Evolutionary conservation across 1,284 basidiomycete genomes (phyloP).

Genomic region (Tremellales sp.): DNA sequence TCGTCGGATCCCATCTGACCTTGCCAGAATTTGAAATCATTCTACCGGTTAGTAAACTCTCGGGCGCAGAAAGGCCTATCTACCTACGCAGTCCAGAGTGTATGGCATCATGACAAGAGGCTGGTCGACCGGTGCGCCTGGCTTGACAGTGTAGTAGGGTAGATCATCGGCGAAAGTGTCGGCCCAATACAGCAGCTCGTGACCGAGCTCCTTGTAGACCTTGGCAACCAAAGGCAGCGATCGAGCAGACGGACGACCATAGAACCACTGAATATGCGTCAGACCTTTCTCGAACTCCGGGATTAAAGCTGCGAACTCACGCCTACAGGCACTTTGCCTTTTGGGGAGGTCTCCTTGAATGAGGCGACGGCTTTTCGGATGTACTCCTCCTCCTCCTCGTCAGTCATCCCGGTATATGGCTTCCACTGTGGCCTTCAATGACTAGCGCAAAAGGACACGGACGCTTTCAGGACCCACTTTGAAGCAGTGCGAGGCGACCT

Average conservation of each 20-base stretch:
- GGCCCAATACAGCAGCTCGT: constrained; percentile 33
- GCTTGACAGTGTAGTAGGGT: constrained; percentile 29
- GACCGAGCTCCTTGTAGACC: constrained; percentile 38
- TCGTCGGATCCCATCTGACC: constrained; percentile 28
- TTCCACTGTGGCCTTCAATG: constrained; percentile 16
- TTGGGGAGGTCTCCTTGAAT: constrained; percentile 26
- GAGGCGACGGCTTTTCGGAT: constrained; percentile 28
- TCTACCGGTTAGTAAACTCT: constrained; percentile 7
- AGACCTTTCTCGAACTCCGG: not conserved
- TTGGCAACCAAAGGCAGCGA: constrained; percentile 33
- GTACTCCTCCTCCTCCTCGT: constrained; percentile 29
- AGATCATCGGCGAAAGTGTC: constrained; percentile 34
- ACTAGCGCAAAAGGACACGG: not conserved
- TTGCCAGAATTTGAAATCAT: constrained; percentile 35
- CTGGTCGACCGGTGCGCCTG: constrained; percentile 15
- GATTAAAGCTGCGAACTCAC: constrained; percentile 5
- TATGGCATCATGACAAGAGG: constrained; percentile 33
- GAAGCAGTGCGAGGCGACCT: constrained; percentile 34
- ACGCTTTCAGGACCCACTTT: constrained; percentile 16
- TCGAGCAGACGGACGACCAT: constrained; percentile 32
- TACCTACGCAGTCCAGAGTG: constrained; percentile 22
- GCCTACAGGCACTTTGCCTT: constrained; percentile 29
- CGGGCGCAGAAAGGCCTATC: not conserved
- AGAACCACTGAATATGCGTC: constrained; percentile 17
- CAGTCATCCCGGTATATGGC: constrained; percentile 17